Percentiles rank a stretch among this genome's conserved stretches.
Evolutionary conservation across 2,329 filamentous ascomycete species (phyloP).

Genomic region (Neopestalotiopsis sp.): DNA sequence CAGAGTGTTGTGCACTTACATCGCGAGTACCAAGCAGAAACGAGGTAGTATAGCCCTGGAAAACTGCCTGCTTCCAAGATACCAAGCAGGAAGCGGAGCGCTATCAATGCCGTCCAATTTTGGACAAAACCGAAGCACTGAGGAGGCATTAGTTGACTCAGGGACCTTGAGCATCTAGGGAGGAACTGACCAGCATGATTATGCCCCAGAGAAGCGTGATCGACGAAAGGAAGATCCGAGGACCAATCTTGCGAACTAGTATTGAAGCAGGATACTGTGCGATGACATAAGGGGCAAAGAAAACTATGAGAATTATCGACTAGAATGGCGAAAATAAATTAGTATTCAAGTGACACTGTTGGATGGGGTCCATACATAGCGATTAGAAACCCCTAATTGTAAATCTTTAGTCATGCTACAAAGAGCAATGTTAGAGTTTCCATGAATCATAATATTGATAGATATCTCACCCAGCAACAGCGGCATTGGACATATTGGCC

Average conservation of each 20-base stretch:
- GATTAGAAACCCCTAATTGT: not conserved
- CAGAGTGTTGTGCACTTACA: not conserved
- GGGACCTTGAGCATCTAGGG: too few relatives aligned
- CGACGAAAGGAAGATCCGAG: not conserved
- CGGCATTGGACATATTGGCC: not conserved
- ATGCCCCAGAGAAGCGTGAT: not conserved
- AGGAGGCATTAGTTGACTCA: not conserved
- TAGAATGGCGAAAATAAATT: not conserved
- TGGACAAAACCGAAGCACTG: not conserved
- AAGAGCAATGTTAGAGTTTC: not conserved
- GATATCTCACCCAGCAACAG: not conserved
- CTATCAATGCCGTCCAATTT: not conserved
- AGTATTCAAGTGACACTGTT: not conserved
- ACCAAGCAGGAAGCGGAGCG: not conserved
- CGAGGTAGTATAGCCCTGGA: slow-evolving; percentile 33
- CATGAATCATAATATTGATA: not conserved
- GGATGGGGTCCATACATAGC: not conserved
- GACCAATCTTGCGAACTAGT: not conserved
- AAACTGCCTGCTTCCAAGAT: slow-evolving; percentile 31
- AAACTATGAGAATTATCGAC: not conserved
- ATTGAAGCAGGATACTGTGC: not conserved
- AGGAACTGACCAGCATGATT: not conserved
- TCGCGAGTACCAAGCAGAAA: slow-evolving; percentile 32
- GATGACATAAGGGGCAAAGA: not conserved
- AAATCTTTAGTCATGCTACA: not conserved